Evolutionary conservation across 164 flowering plant species (phyloP).

Genomic region (Saururus chinensis): DNA sequence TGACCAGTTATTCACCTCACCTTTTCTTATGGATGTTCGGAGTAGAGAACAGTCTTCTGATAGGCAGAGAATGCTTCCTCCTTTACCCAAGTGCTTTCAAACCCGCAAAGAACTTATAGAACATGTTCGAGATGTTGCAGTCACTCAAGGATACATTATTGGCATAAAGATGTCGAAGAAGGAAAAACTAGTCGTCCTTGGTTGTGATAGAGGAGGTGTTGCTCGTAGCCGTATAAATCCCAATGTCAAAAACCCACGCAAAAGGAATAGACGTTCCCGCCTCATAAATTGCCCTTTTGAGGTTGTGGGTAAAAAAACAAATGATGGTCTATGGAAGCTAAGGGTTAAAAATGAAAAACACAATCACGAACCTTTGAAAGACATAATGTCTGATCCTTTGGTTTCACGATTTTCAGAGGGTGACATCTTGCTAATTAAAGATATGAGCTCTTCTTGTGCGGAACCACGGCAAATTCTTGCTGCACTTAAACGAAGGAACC

Average conservation of each 20-base stretch:
- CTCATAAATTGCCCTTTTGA: slow-evolving; percentile 50
- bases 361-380: slow-evolving; percentile 37
- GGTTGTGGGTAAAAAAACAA: slow-evolving; percentile 29
- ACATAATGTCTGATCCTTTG: slow-evolving; percentile 35
- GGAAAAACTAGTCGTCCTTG: slow-evolving; percentile 31
- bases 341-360: slow-evolving; percentile 33
- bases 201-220: slow-evolving; percentile 43
- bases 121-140: slow-evolving; percentile 30
- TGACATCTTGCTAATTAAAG: slow-evolving; percentile 26
- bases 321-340: slow-evolving; percentile 34
- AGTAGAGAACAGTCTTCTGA: no score
- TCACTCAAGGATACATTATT: slow-evolving; percentile 36
- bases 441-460: slow-evolving; percentile 34
- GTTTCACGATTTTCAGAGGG: slow-evolving; percentile 35
- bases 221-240: slow-evolving; percentile 29
- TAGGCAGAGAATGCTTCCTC: no score
- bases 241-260: slow-evolving; percentile 7
- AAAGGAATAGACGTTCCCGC: slow-evolving; percentile 34
- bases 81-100: no score
- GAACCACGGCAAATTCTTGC: slow-evolving; percentile 38
- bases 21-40: no score
- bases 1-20: no score
- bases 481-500: slow-evolving; percentile 31
- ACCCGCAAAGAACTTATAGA: slow-evolving; percentile 1
- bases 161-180: slow-evolving; percentile 36